A percentile compares a stretch with the other conserved stretches of the same genome.
Evolutionary conservation across 495 filamentous ascomycete species (phyloP).

Genomic region (Aspergillus coremiiformis): DNA sequence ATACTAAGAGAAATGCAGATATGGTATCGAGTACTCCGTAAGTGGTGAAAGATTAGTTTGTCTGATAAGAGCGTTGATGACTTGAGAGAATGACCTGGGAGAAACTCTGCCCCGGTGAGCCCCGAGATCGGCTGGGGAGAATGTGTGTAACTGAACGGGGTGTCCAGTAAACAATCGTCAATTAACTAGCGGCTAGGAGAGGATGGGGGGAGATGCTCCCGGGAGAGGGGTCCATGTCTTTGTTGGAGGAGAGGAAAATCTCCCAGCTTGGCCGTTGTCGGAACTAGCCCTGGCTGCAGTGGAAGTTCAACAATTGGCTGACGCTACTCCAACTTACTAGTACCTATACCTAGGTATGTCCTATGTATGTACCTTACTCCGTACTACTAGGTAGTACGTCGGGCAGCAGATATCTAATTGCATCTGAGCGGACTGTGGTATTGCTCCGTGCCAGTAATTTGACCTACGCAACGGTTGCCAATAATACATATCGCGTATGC

Average conservation of each 20-base stretch:
- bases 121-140: conserved; percentile 29
- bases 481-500: conserved; percentile 20
- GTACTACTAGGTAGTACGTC: no score
- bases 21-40: not conserved
- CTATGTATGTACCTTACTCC: no score
- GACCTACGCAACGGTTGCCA: conserved; percentile 12
- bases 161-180: not conserved
- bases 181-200: not conserved
- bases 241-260: conserved; percentile 11
- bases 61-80: conserved; percentile 18
- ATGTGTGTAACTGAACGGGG: not conserved
- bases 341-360: no score
- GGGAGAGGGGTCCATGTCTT: conserved; percentile 3
- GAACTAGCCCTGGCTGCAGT: no score
- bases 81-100: conserved; percentile 22
- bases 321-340: no score
- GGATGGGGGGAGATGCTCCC: not conserved
- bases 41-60: not conserved
- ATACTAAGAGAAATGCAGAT: conserved; percentile 1
- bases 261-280: conserved; percentile 33
- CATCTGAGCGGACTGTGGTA: conserved; percentile 12
- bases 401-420: no score
- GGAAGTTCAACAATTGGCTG: conserved; percentile 3
- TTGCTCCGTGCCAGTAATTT: conserved; percentile 19
- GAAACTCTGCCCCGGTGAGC: conserved; percentile 17